Percentiles rank a stretch among this genome's conserved stretches.
phyloP scores from a whole-genome alignment of 495 filamentous ascomycete species.

The Aspergillus sclerotioniger region DNA sequence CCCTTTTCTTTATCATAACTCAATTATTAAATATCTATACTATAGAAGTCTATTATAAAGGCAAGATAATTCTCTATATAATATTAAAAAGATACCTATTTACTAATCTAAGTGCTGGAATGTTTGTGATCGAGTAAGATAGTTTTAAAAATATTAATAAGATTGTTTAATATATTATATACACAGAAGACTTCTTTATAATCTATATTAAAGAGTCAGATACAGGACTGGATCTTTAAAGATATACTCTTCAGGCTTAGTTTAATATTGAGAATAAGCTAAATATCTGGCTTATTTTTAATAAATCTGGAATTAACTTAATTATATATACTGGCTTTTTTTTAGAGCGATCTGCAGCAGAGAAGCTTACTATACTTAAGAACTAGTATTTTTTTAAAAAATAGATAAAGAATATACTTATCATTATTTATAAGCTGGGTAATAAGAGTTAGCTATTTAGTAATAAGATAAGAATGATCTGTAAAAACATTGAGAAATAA shows the following conservation, averaged over 20 bases:
- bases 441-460: not conserved
- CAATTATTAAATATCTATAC: not conserved
- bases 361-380: not conserved
- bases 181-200: not conserved
- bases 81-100: not conserved
- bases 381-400: not conserved
- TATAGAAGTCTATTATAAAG: not conserved
- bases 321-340: constrained; percentile 6
- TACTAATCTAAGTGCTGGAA: too few species aligned
- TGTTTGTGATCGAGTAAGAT: too few species aligned
- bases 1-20: too few species aligned
- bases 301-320: constrained; percentile 4
- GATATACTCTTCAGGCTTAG: not conserved
- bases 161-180: not conserved
- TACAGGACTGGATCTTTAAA: not conserved
- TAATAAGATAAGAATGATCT: not conserved
- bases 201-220: not conserved
- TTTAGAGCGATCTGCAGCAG: not conserved
- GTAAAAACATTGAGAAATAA: not conserved
- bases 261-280: not conserved
- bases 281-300: not conserved
- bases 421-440: not conserved
- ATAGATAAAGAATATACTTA: not conserved
- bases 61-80: not conserved
- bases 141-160: too few species aligned